Percentiles rank a stretch among this genome's conserved stretches.
These are phyloP conservation scores for Kitagawia praeruptora DNA, from an alignment of 129 eudicot species.

Conservation along the genomic window DNA sequence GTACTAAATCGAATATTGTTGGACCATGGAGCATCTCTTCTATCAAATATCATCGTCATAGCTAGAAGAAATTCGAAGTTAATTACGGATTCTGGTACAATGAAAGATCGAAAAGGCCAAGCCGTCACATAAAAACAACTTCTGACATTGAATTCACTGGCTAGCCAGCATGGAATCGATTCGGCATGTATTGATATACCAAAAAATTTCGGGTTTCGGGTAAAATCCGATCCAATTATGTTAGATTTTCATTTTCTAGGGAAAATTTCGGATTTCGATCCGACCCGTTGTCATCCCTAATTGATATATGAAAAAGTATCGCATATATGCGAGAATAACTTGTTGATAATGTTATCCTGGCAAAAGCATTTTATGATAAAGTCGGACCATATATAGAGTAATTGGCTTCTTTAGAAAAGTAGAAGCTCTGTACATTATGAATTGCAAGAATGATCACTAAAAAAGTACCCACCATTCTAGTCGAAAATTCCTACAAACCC, in stretches of 20 bases:
- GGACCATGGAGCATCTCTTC: too few species aligned
- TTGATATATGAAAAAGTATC: not conserved
- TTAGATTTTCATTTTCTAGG: too few species aligned
- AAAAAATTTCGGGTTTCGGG: too few species aligned
- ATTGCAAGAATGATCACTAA: not conserved
- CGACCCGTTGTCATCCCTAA: too few species aligned
- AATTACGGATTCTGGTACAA: not conserved
- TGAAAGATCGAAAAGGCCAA: not conserved
- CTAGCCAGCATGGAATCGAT: not conserved
- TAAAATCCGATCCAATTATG: too few species aligned
- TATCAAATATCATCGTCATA: not conserved
- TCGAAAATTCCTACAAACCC: constrained; percentile 10
- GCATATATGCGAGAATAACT: not conserved
- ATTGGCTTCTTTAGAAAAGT: not conserved
- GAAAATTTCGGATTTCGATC: too few species aligned
- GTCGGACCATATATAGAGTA: not conserved
- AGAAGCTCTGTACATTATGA: not conserved
- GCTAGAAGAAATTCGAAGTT: not conserved
- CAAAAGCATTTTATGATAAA: not conserved
- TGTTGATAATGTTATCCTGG: not conserved
- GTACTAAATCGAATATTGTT: too few species aligned
- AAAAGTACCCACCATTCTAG: not conserved
- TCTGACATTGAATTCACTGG: not conserved
- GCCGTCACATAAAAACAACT: not conserved
- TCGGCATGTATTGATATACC: too few species aligned